Base-by-base conservation (phyloP, 768 basidiomycete genomes). In the Scleroderma bovista region DNA sequence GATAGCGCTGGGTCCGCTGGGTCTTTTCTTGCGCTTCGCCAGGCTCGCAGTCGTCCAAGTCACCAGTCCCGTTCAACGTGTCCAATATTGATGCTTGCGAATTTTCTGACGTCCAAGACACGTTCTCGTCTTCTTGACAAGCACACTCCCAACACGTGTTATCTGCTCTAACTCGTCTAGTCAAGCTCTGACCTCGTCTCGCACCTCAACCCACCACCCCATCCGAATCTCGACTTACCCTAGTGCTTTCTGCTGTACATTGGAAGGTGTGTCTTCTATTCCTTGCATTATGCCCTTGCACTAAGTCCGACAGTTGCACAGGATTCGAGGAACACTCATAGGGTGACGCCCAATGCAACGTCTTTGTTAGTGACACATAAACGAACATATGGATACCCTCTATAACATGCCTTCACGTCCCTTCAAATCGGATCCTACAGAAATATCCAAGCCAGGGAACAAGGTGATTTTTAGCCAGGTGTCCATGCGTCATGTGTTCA, bases 101-200 rank as follows among this genome's bases (percentile, higher is more conserved):
- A 49, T 45, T 33, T 53, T 41, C 44, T 53, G 45, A 54, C 62
- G 71, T 29, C 47, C 33, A 33, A 13, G 24, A 52, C 54, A 52
- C 47, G 47, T 52, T 52, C 46, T 41, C 13, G 47, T 36, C 44
- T 48, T 49, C 37, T 33, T 73, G 68, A 69, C 70, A 69, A 44
- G 46, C 56, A 38, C 44, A 50, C 44, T 47, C 32, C 40, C 22
- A 73, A 75, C 76, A 78, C 76, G 76, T 79, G 76, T 72, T 63
- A 55, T 46, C 51, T 51, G 20, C 50, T 72, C 59, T 69, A 73
- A 50, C 62, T 70, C n/a, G 39, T 40, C 40, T 22, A 54, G 59
- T 71, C 59, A 65, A 72, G n/a, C n/a, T n/a, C n/a, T n/a, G n/a
- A n/a, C 61, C 69, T 69, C 65, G 58, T 54, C 64, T 60, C 41